Base-by-base conservation (phyloP, 1,139 yeast genomes). In the Arxiozyma heterogenica region DNA sequence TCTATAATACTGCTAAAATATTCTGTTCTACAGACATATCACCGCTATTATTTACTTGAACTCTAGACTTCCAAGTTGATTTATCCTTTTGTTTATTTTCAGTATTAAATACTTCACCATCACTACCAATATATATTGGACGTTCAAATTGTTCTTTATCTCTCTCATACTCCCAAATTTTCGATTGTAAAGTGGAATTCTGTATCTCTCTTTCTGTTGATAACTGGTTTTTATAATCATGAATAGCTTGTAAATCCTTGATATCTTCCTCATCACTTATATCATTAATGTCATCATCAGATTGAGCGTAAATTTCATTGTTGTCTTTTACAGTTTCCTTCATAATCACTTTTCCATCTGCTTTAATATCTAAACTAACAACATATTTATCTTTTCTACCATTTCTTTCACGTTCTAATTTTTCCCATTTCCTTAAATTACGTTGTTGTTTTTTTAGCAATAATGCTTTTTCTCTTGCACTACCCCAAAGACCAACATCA, bases 401-500 rank as follows among this genome's bases (percentile, higher is more conserved):
- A 1, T 77, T 67, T 46, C 91, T 73, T 23, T 77, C 79, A 54
- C 74, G 74, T 50, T 82, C 84, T 45, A 75, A 71, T 51, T 79
- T 81, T 54, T 84, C 85, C 64, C 82, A 76, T 61, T 81, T 81
- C 8, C 87, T 73, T 55, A 84, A 67, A 60, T 82, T 84, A 54
- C 84, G 79, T 64, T 91, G 97, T 65, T 90, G 96, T 59, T 81
- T 81, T 67, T 90, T 89, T 61, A 93, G 74, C 61, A 79, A 78
- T 54, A 89, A 74, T 0, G 97, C 98, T 60, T 94, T 80, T 64
- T 94, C 98, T 51, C 84, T 77, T 2, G 97, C 93, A 5, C 88
- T 81, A 0, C 95, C 83, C 98, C 98, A 94, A 64, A 84, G 85
- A 63, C 91, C 97, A 1, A 90, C 80, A 0, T 94, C 96, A 62